These are phyloP conservation scores for Aureobasidium sp. DNA, from an alignment of 2,329 filamentous ascomycete species.

Conservation along the genomic window DNA sequence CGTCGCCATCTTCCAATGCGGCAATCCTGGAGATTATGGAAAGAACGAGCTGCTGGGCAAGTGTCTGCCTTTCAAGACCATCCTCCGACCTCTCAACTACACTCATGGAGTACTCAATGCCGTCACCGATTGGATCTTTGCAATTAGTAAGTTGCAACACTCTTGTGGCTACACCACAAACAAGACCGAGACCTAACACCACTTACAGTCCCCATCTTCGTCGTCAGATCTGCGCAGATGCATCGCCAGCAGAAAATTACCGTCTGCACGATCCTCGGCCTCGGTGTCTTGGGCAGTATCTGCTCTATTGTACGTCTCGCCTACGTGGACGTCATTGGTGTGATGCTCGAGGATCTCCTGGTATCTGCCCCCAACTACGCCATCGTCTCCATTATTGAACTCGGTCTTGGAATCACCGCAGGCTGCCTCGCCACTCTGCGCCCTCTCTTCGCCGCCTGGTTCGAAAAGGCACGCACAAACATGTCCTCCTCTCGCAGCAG, in stretches of 20 bases:
- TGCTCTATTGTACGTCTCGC: slow-evolving; percentile 22
- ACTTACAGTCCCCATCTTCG: slow-evolving; percentile 28
- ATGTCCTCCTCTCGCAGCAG: background rate
- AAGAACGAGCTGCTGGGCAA: slow-evolving; percentile 16
- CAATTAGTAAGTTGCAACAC: slow-evolving; percentile 19
- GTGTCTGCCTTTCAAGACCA: slow-evolving; percentile 18
- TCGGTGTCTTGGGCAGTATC: slow-evolving; percentile 27
- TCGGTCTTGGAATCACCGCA: slow-evolving; percentile 28
- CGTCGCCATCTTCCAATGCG: slow-evolving; percentile 27
- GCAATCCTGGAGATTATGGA: slow-evolving; percentile 21
- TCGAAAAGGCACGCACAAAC: slow-evolving; percentile 13
- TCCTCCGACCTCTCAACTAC: slow-evolving; percentile 14
- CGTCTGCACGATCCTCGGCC: slow-evolving; percentile 32
- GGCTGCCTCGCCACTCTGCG: slow-evolving; percentile 27
- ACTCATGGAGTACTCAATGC: slow-evolving; percentile 29
- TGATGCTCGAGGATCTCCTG: slow-evolving; percentile 18
- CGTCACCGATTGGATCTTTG: slow-evolving; percentile 30
- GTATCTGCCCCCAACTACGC: slow-evolving; percentile 20
- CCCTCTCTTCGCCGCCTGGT: slow-evolving; percentile 24
- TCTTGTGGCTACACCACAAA: too few species aligned
- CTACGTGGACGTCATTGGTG: slow-evolving; percentile 20
- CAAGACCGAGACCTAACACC: too few species aligned
- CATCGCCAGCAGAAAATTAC: slow-evolving; percentile 33
- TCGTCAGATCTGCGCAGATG: slow-evolving; percentile 35
- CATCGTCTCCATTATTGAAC: slow-evolving; percentile 26